These are phyloP conservation scores for Dothideomycetidae sp. DNA, from an alignment of 2,329 filamentous ascomycete species.

Conservation along the genomic window DNA sequence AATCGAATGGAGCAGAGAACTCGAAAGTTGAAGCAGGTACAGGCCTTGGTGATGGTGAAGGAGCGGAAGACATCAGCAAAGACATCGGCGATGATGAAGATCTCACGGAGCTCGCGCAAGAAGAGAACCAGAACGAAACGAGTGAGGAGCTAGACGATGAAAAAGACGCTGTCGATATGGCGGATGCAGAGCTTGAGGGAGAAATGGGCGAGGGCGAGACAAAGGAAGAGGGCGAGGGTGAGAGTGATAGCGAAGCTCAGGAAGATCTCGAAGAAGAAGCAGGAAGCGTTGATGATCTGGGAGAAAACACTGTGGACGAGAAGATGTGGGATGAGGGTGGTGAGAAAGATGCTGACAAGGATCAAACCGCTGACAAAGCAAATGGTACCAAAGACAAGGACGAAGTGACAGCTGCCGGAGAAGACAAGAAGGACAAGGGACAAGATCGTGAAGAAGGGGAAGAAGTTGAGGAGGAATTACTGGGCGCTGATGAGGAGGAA, in stretches of 20 bases:
- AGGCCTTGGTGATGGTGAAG: constrained; percentile 86
- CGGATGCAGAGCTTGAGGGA: constrained; percentile 80
- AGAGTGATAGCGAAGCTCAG: constrained; percentile 49
- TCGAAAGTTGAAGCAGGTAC: constrained; percentile 83
- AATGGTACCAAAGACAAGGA: constrained; percentile 36
- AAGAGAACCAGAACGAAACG: constrained; percentile 46
- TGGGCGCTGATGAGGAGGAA: constrained; percentile 37
- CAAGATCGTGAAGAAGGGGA: constrained; percentile 46
- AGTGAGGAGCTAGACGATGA: constrained; percentile 57
- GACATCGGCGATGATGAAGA: constrained; percentile 92
- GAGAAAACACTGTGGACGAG: constrained; percentile 82
- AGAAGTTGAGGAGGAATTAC: constrained; percentile 23
- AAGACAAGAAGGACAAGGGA: constrained; percentile 38
- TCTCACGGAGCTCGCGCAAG: constrained; percentile 76
- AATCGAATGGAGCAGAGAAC: constrained; percentile 25
- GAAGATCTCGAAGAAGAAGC: constrained; percentile 72
- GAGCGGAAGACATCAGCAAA: constrained; percentile 94
- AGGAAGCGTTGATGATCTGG: constrained; percentile 80
- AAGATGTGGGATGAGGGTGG: constrained; percentile 92
- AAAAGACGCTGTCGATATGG: constrained; percentile 82
- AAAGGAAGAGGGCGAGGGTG: constrained; percentile 37
- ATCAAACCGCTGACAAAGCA: constrained; percentile 54
- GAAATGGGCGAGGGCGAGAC: constrained; percentile 46
- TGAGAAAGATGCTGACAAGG: constrained; percentile 64
- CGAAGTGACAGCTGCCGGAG: constrained; percentile 30